phyloP scores from a whole-genome alignment of 2,329 filamentous ascomycete species.

The Aspergillus sp. region DNA sequence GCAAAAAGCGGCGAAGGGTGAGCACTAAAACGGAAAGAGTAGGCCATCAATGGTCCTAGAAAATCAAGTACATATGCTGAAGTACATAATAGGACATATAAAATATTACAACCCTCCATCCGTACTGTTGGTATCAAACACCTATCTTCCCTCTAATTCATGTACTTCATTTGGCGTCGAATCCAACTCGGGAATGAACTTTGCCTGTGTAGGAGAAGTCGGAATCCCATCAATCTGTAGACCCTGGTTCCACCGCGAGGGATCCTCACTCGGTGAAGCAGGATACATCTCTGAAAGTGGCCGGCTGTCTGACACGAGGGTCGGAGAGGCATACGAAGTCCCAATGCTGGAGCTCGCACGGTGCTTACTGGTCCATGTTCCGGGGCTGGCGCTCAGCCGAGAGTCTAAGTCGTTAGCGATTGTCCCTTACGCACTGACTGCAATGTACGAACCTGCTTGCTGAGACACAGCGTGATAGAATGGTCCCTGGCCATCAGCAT shows the following conservation, averaged over 20 bases:
- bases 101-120: too few relatives aligned
- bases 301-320: background rate
- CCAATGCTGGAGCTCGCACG: constrained; percentile 8
- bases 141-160: constrained; percentile 9
- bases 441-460: background rate
- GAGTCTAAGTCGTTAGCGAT: background rate
- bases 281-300: background rate
- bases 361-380: background rate
- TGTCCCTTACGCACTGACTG: background rate
- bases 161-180: constrained; percentile 9
- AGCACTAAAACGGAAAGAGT: too few relatives aligned
- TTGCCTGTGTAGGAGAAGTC: constrained; percentile 4
- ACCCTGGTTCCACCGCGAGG: background rate
- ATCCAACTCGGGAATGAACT: constrained; percentile 14
- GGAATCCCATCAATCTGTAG: background rate
- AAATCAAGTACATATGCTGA: too few relatives aligned
- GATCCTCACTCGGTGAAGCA: background rate
- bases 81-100: background rate
- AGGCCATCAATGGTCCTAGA: too few relatives aligned
- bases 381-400: constrained; percentile 17
- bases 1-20: too few relatives aligned
- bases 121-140: too few relatives aligned
- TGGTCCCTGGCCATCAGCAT: background rate
- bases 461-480: background rate
- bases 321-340: background rate